Base-by-base conservation (phyloP, 495 filamentous ascomycete species). In the Amorphotheca resinae region DNA sequence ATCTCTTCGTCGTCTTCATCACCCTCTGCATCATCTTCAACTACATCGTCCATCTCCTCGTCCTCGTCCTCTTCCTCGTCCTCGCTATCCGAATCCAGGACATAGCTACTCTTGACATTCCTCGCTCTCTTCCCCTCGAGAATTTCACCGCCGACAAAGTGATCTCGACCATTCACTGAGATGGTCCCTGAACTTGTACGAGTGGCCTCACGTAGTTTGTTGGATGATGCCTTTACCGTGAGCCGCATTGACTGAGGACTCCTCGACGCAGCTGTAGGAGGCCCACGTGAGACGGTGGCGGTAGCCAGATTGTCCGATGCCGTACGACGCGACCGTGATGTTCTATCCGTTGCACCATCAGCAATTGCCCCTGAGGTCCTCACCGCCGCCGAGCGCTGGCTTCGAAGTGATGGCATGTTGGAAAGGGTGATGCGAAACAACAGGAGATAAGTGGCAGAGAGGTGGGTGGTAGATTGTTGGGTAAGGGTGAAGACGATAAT, bases 201-300 rank as follows among this genome's bases (percentile, higher is more conserved):
- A 18, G 79, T 88, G 11, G 77, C 82, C 59, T 93, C 79, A 25
- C 83, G 80, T 41, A 91, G 69, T 66, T 84, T 91, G 64, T 70
- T 82, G 22, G 84, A 74, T 4, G 84, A 77, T 55, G 89, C 79
- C 65, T 87, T 94, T 51, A 95, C 78, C 22, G 81, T 93, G 36
- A 95, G 65, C 58, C 76, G 75, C 41, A 89, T 73, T 45, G 82
- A 79, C 59, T 72, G 74, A 46, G 65, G 68, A 28, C 64, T 63
- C 54, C 69, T 71, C 41, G 73, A 55, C 22, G 75, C 73, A 12
- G 67, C 67, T 26, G 73, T 63, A 22, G 46, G 8, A 67, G 61
- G 42, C 22, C 68, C 73, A 58, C 72, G 73, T 50, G 72, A 68
- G 38, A 76, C 64, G 16, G 75, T 74, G 47, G 66, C 59, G 36